phyloP scores from a whole-genome alignment of 2,329 filamentous ascomycete genomes.

The Colletotrichum cordylinicola region DNA sequence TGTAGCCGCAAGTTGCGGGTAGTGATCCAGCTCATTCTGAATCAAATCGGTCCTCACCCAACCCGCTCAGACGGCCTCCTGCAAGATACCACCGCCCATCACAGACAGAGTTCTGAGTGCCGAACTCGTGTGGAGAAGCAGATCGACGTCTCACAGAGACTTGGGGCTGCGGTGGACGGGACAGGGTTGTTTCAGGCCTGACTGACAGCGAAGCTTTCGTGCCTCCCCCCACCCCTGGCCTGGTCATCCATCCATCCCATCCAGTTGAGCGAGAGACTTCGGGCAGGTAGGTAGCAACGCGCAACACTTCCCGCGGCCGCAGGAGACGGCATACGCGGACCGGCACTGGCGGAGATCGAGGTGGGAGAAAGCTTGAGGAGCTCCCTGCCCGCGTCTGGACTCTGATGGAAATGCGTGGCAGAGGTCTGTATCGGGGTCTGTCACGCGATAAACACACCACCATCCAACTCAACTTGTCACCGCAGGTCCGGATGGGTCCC shows the following conservation, averaged over 20 bases:
- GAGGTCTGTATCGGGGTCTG: background rate
- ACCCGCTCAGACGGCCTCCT: background rate
- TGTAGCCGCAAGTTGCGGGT: background rate
- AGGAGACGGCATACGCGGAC: background rate
- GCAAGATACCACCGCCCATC: background rate
- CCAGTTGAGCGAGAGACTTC: background rate
- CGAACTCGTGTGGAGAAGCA: conserved; percentile 16
- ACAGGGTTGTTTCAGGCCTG: conserved; percentile 21
- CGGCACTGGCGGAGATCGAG: background rate
- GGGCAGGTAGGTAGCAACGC: background rate
- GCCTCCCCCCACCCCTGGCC: background rate
- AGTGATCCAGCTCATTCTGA: background rate
- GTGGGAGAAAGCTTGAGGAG: background rate
- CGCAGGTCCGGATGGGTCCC: background rate
- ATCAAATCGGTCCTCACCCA: background rate
- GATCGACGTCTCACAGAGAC: conserved; percentile 17
- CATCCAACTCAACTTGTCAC: background rate
- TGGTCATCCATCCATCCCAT: background rate
- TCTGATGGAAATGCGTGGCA: background rate
- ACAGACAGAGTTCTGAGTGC: background rate
- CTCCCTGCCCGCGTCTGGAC: background rate
- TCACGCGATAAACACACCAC: background rate
- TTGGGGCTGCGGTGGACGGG: conserved; percentile 4
- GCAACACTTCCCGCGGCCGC: background rate
- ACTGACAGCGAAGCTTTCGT: conserved; percentile 14